Evolutionary conservation across 2,329 filamentous ascomycete species (phyloP), one percentile per base, ranked within the genome.

Genomic region (Emmonsiellopsis sp.): DNA sequence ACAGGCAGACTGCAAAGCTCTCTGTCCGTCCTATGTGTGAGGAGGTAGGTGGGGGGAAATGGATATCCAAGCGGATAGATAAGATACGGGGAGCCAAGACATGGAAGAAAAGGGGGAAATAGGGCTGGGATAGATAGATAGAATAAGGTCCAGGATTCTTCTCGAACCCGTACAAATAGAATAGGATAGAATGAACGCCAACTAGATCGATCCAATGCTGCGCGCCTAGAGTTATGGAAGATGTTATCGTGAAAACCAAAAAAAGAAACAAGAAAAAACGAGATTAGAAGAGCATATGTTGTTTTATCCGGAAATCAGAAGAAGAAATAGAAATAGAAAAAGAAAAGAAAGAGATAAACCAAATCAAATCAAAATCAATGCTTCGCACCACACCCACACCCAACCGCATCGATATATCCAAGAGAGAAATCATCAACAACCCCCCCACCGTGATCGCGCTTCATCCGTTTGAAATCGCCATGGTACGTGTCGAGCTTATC

Each of bases 401-500:
- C 32, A 2, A 40, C 26, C 5, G 44, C n/a, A n/a, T 50, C 42
- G 16, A 31, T 45, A 41, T 52, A 44, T n/a, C 34, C 49, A 13
- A 52, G 45, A 26, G 37, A 20, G 32, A 37, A 0, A 37, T 13
- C n/a, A 38, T 56, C n/a, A 63, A 65, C 35, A 62, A 62, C 57
- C 67, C 68, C 58, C 35, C 16, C 41, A 2, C 20, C 20, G 5
- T 49, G 52, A 45, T 61, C 57, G 8, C 62, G 55, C 54, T 60
- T 63, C 42, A 54, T 52, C 45, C 60, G 58, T 55, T 65, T 71
- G 59, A 73, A 74, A 49, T 74, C 71, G 11, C 71, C 70, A 54
- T 75, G 73, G 57, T 75, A 75, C 5, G 64, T 67, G 50, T 75
- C 73, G 7, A 75, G 55, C 4, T 67, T 64, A 5, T 73, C 70